Conservation (phyloP, 2,329 filamentous ascomycete species). For the Sphaerulina musiva region DNA sequence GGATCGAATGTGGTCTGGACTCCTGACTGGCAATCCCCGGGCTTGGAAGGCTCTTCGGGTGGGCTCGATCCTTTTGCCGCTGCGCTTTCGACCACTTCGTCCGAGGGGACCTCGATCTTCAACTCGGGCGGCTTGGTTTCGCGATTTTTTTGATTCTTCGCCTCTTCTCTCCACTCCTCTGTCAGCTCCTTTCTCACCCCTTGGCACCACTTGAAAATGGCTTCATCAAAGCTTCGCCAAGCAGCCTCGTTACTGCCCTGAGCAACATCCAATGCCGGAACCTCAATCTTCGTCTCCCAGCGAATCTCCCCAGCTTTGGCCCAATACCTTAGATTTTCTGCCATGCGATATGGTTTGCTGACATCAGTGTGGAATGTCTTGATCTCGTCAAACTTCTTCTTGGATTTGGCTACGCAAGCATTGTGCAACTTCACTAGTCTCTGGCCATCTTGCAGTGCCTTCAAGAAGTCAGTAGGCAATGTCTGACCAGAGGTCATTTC, state of each 20-base stretch:
- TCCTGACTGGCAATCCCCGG: background rate
- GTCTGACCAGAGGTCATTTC: conserved; percentile 32
- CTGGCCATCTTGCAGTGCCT: conserved; percentile 68
- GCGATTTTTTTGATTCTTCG: conserved; percentile 16
- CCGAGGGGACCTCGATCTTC: conserved; percentile 23
- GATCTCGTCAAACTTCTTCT: conserved; percentile 81
- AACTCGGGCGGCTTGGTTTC: conserved; percentile 26
- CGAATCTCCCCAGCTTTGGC: conserved; percentile 89
- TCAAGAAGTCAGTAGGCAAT: conserved; percentile 59
- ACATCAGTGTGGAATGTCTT: conserved; percentile 87
- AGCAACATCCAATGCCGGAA: conserved; percentile 82
- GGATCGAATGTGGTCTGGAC: conserved; percentile 1
- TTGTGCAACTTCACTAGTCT: conserved; percentile 85
- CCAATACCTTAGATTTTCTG: conserved; percentile 94
- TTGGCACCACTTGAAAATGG: conserved; percentile 75
- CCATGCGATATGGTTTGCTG: conserved; percentile 84
- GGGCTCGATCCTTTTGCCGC: background rate
- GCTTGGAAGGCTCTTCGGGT: background rate
- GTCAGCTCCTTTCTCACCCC: conserved; percentile 78
- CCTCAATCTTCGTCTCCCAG: conserved; percentile 77
- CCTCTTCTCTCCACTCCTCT: conserved; percentile 55
- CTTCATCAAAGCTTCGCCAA: conserved; percentile 77
- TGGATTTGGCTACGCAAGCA: conserved; percentile 74
- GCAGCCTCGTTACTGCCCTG: conserved; percentile 59
- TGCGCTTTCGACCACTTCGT: background rate